A percentile compares a stretch with the other conserved stretches of the same genome.
Evolutionary conservation across 495 filamentous ascomycete species (phyloP).

Genomic region (Parachaetomium inaequale): DNA sequence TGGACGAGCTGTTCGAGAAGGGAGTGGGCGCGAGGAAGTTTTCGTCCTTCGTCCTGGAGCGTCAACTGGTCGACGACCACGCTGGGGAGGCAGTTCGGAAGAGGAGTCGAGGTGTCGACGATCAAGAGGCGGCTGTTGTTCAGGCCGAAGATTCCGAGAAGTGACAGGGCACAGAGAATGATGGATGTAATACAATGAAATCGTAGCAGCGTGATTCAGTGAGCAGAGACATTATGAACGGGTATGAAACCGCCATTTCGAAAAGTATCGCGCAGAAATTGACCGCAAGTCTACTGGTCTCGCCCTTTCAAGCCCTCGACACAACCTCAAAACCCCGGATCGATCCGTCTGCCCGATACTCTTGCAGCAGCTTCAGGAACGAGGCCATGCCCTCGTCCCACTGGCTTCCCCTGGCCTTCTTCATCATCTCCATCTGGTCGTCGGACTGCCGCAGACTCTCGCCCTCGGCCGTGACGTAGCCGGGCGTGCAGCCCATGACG

Average conservation of each 20-base stretch:
- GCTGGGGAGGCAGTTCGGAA: not conserved
- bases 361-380: constrained; percentile 28
- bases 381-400: constrained; percentile 28
- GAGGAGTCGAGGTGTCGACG: not conserved
- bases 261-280: not conserved
- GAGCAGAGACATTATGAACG: no score
- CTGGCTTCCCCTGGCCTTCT: constrained; percentile 24
- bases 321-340: constrained; percentile 26
- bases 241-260: no score
- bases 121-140: not conserved
- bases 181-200: no score
- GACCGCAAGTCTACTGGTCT: no score
- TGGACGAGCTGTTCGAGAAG: constrained; percentile 49
- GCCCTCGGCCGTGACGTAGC: constrained; percentile 54
- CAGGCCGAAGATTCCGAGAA: constrained; percentile 10
- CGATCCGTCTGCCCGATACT: constrained; percentile 36
- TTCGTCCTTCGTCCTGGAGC: constrained; percentile 23
- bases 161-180: no score
- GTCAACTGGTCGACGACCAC: constrained; percentile 25
- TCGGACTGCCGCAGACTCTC: constrained; percentile 18
- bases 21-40: constrained; percentile 40
- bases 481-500: constrained; percentile 52
- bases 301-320: not conserved
- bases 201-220: no score
- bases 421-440: constrained; percentile 32